These are phyloP conservation scores for Backusella liffmaniae DNA, from an alignment of 192 early-diverging fungal species.

Conservation along the genomic window DNA sequence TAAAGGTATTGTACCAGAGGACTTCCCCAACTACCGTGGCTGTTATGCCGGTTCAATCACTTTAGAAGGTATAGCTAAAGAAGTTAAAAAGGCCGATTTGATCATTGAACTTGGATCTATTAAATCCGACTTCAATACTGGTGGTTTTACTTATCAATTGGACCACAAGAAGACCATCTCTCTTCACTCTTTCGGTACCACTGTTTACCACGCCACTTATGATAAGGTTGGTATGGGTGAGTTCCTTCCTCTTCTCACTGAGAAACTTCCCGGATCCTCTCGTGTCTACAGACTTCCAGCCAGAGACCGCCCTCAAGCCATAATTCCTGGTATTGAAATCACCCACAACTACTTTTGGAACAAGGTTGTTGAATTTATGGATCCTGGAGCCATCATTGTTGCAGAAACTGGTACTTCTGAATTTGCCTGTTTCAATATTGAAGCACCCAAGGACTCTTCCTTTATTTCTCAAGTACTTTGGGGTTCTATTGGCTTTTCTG, in stretches of 20 bases:
- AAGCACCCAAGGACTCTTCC: constrained; percentile 27
- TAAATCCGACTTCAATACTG: constrained; percentile 50
- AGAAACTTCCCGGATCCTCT: not conserved
- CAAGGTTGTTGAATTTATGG: constrained; percentile 31
- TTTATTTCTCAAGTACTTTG: constrained; percentile 44
- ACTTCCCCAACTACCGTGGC: constrained; percentile 34
- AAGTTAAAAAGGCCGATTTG: constrained; percentile 37
- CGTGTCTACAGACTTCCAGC: not conserved
- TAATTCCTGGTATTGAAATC: constrained; percentile 23
- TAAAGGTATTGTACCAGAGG: constrained; percentile 38
- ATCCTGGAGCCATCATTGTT: constrained; percentile 30
- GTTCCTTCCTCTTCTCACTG: constrained; percentile 25
- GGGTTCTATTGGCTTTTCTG: constrained; percentile 31
- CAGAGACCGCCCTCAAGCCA: not conserved
- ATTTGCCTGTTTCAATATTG: constrained; percentile 40
- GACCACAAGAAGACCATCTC: constrained; percentile 31
- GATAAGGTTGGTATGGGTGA: constrained; percentile 39
- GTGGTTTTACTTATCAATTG: constrained; percentile 44
- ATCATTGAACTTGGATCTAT: constrained; percentile 41
- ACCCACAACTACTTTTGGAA: constrained; percentile 45
- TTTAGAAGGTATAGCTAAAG: constrained; percentile 26
- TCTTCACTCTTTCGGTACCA: constrained; percentile 38
- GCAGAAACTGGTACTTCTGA: constrained; percentile 46
- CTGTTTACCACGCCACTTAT: constrained; percentile 37
- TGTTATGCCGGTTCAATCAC: constrained; percentile 39